Conservation (phyloP, 2,329 filamentous ascomycete species). For the Triangularia setosa region DNA sequence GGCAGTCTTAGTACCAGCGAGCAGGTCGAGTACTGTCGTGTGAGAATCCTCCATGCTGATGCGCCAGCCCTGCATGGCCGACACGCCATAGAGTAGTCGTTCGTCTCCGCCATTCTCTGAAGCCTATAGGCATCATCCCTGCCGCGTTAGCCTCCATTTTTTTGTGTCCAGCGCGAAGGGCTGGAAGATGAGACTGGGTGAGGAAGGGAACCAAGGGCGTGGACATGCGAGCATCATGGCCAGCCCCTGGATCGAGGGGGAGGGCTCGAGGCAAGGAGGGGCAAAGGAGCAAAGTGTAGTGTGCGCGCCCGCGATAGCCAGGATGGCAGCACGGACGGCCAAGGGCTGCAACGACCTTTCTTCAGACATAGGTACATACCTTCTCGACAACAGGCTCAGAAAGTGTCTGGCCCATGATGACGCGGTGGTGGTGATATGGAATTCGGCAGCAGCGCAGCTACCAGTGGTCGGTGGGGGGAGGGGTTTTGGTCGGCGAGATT, state of each 20-base stretch:
- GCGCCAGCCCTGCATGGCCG: constrained; percentile 99
- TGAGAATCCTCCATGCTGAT: constrained; percentile 99
- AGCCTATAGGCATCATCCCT: constrained; percentile 50
- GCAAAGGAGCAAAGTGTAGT: not conserved
- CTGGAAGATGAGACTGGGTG: not conserved
- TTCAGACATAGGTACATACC: constrained; percentile 54
- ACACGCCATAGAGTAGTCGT: constrained; percentile 86
- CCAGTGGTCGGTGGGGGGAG: constrained; percentile 25
- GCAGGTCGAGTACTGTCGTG: constrained; percentile 81
- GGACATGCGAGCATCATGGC: not conserved
- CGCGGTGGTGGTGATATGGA: constrained; percentile 30
- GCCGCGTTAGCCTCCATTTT: constrained; percentile 28
- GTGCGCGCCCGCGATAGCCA: not conserved
- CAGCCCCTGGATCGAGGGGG: not conserved
- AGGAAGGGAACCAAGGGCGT: not conserved
- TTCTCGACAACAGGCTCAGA: constrained; percentile 99
- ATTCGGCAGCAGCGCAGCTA: constrained; percentile 30
- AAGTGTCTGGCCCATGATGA: constrained; percentile 94
- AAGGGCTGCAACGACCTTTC: not conserved
- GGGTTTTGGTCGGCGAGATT: constrained; percentile 26
- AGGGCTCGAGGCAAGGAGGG: not conserved
- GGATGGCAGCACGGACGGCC: not conserved
- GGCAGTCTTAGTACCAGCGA: constrained; percentile 53
- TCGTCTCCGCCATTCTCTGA: constrained; percentile 92
- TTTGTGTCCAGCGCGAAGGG: not conserved